A percentile compares a stretch with the other conserved stretches of the same genome.
Conservation (phyloP, 805 yeast species). For the Candida ovalis region DNA sequence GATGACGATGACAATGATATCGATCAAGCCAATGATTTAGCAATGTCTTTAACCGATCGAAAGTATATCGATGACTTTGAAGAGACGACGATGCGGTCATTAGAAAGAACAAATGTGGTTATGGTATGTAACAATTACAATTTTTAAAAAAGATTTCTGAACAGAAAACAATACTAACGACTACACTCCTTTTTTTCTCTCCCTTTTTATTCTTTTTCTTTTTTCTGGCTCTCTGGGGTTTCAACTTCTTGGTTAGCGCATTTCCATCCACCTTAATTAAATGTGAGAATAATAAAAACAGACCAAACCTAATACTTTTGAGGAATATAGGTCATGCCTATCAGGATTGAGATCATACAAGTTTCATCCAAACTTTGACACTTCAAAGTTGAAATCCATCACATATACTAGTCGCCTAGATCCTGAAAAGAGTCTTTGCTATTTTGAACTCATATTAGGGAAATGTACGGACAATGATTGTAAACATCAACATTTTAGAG, state of each 20-base stretch:
- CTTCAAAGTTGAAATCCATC: constrained; percentile 12
- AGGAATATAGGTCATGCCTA: constrained; percentile 12
- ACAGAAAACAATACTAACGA: not conserved
- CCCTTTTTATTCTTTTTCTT: not conserved
- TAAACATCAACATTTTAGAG: constrained; percentile 13
- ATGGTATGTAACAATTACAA: not conserved
- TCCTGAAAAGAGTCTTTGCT: constrained; percentile 13
- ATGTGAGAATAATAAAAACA: not conserved
- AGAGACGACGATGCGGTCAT: not conserved
- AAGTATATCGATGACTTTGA: not conserved
- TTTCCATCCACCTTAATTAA: not conserved
- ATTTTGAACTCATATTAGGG: constrained; percentile 13
- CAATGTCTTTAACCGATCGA: not conserved
- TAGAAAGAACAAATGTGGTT: not conserved
- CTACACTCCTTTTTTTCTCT: not conserved
- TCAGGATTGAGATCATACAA: constrained; percentile 14
- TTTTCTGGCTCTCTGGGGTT: not conserved
- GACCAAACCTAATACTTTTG: constrained; percentile 10
- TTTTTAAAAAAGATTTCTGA: not conserved
- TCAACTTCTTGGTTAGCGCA: not conserved
- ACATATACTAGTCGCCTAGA: constrained; percentile 16
- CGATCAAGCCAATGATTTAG: too few relatives aligned
- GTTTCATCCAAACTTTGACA: constrained; percentile 17
- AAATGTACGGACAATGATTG: constrained; percentile 11
- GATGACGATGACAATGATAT: not conserved